Conservation (phyloP, 1,139 yeast genomes). For the Yamadazyma sp. region DNA sequence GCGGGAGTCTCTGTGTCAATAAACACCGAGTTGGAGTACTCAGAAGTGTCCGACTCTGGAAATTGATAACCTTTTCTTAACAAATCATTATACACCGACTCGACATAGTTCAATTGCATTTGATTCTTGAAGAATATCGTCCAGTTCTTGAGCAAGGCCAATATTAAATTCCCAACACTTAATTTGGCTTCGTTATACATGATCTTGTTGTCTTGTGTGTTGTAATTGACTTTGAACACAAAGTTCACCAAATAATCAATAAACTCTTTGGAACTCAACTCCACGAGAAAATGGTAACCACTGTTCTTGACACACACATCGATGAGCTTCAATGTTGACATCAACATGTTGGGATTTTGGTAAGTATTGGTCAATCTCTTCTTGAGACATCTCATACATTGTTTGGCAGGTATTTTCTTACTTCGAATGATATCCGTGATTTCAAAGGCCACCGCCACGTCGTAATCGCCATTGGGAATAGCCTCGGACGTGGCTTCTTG, state of each 20-base stretch:
- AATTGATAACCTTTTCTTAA: slow-evolving; percentile 65
- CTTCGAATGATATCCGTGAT: slow-evolving; percentile 86
- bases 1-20: slow-evolving; percentile 94
- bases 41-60: slow-evolving; percentile 51
- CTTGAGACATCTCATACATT: slow-evolving; percentile 81
- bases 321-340: slow-evolving; percentile 69
- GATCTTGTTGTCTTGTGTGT: slow-evolving; percentile 26
- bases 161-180: slow-evolving; percentile 59
- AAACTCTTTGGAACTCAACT: slow-evolving; percentile 82
- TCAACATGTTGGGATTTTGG: slow-evolving; percentile 72
- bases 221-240: slow-evolving; percentile 39
- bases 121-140: slow-evolving; percentile 70
- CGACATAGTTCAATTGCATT: slow-evolving; percentile 65
- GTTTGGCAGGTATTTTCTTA: slow-evolving; percentile 77
- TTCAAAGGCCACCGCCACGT: slow-evolving; percentile 76
- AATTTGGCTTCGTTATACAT: slow-evolving; percentile 43
- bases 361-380: slow-evolving; percentile 64
- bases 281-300: slow-evolving; percentile 80
- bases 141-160: slow-evolving; percentile 76
- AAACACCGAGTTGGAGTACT: slow-evolving; percentile 47
- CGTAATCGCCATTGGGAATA: slow-evolving; percentile 90
- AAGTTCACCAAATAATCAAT: slow-evolving; percentile 66
- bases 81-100: slow-evolving; percentile 59
- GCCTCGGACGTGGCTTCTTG: slow-evolving; percentile 83
- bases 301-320: slow-evolving; percentile 93